Base-by-base conservation (phyloP, 2,329 filamentous ascomycete species). In the Nectriaceae sp. region DNA sequence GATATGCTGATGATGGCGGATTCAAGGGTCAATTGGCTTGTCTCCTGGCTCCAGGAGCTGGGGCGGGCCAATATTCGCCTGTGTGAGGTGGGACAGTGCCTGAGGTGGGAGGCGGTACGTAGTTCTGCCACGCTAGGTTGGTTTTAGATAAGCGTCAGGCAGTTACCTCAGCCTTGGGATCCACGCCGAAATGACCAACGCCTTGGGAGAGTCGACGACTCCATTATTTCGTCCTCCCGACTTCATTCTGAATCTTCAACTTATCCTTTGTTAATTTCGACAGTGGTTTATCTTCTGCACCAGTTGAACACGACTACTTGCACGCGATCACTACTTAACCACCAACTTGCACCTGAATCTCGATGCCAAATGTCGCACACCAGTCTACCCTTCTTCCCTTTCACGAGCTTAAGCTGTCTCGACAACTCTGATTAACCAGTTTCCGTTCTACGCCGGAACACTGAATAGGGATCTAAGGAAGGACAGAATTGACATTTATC, bases 361-460 rank as follows among this genome's bases (percentile, higher is more conserved):
- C n/a, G n/a, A n/a, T 47, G 53, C 55, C 60, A 62, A 61, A 62
- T 62, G 60, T 61, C 58, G 58, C 56, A 60, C 47, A 53, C 50
- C 42, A 55, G 39, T 40, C 44, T n/a, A n/a, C n/a, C 43, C 42
- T 49, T 42, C 41, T 48, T 24, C 47, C 39, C 55, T 47, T 51
- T 37, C 43, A 44, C 41, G 20, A 50, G 42, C 40, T 47, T 35
- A 42, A 38, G 36, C 47, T 37, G 40, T 45, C 45, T 19, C 47
- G 38, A 47, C 40, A 42, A 41, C 33, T 60, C 47, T 61, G 53
- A 62, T 61, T 42, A 24, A 43, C 44, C 24, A 21, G 16, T 49
- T 24, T 48, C 21, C 49, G 45, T 50, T 42, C 42, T 41, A 24
- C 43, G 21, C 24, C 42, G 42, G 42, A 21, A n/a, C n/a, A n/a